Percentiles rank a stretch among this genome's conserved stretches.
Conservation (phyloP, 2,329 filamentous ascomycete species). For the Exophiala aquamarina region DNA sequence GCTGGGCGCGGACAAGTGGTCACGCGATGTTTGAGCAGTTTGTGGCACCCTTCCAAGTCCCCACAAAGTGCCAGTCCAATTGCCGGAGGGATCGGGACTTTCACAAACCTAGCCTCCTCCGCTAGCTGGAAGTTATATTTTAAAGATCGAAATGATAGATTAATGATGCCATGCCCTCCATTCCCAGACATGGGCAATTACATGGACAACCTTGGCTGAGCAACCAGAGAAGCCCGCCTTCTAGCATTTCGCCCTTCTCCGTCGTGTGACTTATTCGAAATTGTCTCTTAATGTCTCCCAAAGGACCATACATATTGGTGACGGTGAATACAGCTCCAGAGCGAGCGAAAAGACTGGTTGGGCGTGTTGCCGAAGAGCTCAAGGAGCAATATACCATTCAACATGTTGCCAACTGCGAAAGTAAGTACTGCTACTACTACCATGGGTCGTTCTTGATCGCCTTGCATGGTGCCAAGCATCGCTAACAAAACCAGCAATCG, state of each 20-base stretch:
- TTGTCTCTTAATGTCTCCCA: conserved; percentile 33
- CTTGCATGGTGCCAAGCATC: not conserved
- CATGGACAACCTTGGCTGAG: no score
- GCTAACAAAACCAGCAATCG: conserved; percentile 44
- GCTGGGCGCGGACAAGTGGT: no score
- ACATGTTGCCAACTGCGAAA: conserved; percentile 62
- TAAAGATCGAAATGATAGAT: no score
- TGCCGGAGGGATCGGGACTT: not conserved
- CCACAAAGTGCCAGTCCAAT: not conserved
- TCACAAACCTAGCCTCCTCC: no score
- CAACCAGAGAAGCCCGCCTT: no score
- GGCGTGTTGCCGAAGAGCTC: conserved; percentile 59
- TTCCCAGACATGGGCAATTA: no score
- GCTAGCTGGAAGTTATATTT: no score
- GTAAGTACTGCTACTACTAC: conserved; percentile 40
- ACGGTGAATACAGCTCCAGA: conserved; percentile 70
- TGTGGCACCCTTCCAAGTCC: conserved; percentile 1
- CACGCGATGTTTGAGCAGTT: no score
- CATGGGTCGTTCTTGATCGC: no score
- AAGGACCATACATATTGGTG: conserved; percentile 62
- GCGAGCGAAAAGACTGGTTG: conserved; percentile 62
- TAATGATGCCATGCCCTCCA: no score
- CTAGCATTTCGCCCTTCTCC: no score
- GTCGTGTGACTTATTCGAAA: no score
- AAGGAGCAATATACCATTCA: conserved; percentile 65